Conservation (phyloP, 1,139 yeast genomes). For the Tardiomyces blankii region DNA sequence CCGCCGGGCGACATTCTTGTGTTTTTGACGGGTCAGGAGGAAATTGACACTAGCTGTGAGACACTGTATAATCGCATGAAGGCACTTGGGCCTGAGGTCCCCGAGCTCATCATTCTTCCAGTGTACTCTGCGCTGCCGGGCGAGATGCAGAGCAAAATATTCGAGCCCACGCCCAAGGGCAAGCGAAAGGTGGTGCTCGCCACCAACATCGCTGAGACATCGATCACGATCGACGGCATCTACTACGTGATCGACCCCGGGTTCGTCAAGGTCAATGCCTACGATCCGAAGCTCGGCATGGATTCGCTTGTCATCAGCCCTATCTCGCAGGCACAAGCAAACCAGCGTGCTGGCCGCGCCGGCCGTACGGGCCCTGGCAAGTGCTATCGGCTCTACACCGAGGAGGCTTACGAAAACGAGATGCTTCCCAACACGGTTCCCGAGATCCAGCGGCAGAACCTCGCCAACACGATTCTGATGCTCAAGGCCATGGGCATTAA, state of each 20-base stretch:
- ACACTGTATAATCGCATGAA: conserved; percentile 56
- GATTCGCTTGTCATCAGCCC: conserved; percentile 64
- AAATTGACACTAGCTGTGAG: conserved; percentile 84
- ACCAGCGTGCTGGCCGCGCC: conserved; percentile 75
- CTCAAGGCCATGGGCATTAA: conserved; percentile 92
- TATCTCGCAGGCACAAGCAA: conserved; percentile 73
- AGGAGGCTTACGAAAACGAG: conserved; percentile 54
- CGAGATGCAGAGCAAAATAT: conserved; percentile 60
- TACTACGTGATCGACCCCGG: conserved; percentile 74
- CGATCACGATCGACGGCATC: conserved; percentile 72
- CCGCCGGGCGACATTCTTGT: conserved; percentile 75
- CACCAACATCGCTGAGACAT: conserved; percentile 75
- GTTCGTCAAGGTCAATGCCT: conserved; percentile 66
- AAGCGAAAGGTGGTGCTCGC: conserved; percentile 66
- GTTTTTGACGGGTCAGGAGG: conserved; percentile 85
- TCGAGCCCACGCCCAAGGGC: conserved; percentile 65
- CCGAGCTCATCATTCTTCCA: conserved; percentile 71
- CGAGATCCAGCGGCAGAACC: conserved; percentile 85
- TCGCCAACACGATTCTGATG: conserved; percentile 77
- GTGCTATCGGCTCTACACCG: conserved; percentile 66
- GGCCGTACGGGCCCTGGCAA: conserved; percentile 84
- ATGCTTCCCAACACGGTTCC: conserved; percentile 83
- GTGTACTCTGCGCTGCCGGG: conserved; percentile 74
- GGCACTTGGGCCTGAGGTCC: conserved; percentile 48
- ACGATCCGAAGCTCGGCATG: conserved; percentile 69